A percentile compares a stretch with the other conserved stretches of the same genome.
Conservation (phyloP, 2,329 filamentous ascomycete genomes). For the Aspergillus transmontanensis region DNA sequence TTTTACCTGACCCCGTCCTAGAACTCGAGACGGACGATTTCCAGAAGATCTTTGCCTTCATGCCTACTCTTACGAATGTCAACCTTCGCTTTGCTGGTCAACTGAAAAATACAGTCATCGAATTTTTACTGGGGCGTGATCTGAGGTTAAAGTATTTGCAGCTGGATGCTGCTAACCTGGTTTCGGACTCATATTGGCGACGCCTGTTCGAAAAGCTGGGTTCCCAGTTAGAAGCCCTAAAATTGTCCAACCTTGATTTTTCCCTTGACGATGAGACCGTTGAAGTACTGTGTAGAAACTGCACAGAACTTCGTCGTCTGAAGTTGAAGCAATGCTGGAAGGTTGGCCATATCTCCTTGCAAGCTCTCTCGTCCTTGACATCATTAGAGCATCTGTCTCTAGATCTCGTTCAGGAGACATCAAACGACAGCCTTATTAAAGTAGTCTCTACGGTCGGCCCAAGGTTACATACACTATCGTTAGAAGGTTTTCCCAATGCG, state of each 20-base stretch:
- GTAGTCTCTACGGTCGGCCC: constrained; percentile 66
- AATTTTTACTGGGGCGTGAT: constrained; percentile 75
- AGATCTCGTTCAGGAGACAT: constrained; percentile 61
- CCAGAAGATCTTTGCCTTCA: constrained; percentile 75
- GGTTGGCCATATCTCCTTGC: constrained; percentile 67
- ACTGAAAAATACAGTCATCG: constrained; percentile 81
- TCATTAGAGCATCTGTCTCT: constrained; percentile 76
- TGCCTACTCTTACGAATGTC: constrained; percentile 68
- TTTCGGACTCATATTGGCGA: constrained; percentile 76
- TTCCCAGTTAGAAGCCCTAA: constrained; percentile 64
- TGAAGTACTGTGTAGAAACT: constrained; percentile 61
- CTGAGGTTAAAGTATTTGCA: constrained; percentile 71
- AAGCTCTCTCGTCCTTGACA: constrained; percentile 63
- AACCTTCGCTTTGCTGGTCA: constrained; percentile 85
- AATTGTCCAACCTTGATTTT: constrained; percentile 81
- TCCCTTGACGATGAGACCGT: constrained; percentile 76
- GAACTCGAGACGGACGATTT: constrained; percentile 76
- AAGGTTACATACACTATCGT: constrained; percentile 73
- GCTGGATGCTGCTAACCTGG: constrained; percentile 80
- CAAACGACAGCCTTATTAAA: constrained; percentile 60
- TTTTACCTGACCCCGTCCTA: neutral
- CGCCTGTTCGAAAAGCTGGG: constrained; percentile 70
- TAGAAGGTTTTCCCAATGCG: constrained; percentile 67
- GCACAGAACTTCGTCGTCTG: constrained; percentile 70
- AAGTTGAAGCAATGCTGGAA: constrained; percentile 82